A percentile compares a stretch with the other conserved stretches of the same genome.
Evolutionary conservation across 2,329 filamentous ascomycete species (phyloP).

Genomic region (Aureobasidium sp.): DNA sequence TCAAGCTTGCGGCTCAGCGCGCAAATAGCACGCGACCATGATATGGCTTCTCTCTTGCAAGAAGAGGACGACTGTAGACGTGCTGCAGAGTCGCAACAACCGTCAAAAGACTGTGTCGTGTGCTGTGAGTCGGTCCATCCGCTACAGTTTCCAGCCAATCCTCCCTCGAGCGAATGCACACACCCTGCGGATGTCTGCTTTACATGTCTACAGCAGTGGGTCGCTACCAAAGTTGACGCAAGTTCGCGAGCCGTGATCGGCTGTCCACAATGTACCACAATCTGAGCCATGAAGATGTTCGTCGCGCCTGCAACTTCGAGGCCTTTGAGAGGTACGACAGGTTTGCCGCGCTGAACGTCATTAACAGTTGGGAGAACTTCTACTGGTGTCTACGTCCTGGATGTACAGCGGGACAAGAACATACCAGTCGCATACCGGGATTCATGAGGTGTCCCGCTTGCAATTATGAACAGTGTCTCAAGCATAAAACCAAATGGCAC

Average conservation of each 20-base stretch:
- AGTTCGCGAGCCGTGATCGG: conserved; percentile 54
- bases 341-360: conserved; percentile 47
- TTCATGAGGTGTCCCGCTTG: conserved; percentile 46
- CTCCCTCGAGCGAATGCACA: conserved; percentile 38
- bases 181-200: conserved; percentile 40
- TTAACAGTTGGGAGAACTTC: conserved; percentile 53
- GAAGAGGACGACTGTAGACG: not conserved
- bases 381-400: conserved; percentile 57
- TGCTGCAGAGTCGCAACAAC: not conserved
- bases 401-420: conserved; percentile 58
- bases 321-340: conserved; percentile 55
- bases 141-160: conserved; percentile 35
- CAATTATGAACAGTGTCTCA: conserved; percentile 39
- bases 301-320: conserved; percentile 47
- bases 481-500: conserved; percentile 43
- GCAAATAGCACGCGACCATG: not conserved
- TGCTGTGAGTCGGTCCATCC: conserved; percentile 38
- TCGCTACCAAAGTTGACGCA: conserved; percentile 38
- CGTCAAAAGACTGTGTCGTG: conserved; percentile 35
- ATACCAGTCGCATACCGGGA: conserved; percentile 29
- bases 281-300: conserved; percentile 52
- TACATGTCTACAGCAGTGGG: conserved; percentile 44
- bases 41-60: not conserved
- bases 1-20: too few species aligned
- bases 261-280: conserved; percentile 59